Evolutionary conservation across 1,284 basidiomycete genomes (phyloP), one percentile per base, ranked within the genome.

Genomic region (Earliella scabrosa): DNA sequence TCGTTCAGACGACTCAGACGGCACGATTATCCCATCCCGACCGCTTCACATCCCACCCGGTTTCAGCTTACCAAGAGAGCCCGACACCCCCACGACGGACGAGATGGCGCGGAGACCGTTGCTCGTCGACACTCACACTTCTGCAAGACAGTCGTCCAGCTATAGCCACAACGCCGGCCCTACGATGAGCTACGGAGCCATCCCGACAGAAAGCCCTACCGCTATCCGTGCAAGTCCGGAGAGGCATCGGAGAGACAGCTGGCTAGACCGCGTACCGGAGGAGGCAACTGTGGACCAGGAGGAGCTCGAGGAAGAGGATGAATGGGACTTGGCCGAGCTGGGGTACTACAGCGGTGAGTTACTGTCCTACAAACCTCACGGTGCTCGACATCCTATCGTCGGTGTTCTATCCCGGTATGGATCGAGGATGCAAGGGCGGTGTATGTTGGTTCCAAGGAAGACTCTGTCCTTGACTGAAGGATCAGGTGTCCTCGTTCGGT

Each of bases 281-380:
- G 82, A 81, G 52, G 67, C 68, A 27, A 69, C 65, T 20, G 56
- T 69, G 3, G 66, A 67, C 23, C n/a, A n/a, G n/a, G 73, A 70
- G 70, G 63, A 58, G 13, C 43, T 50, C 14, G 63, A 69, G 10
- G 71, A 71, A 8, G 68, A 81, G 36, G 26, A 62, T n/a, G 82
- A 87, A 45, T 80, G 81, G 71, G 78, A 82, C 53, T 67, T 90
- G 46, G 83, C 80, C 53, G 77, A 78, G 56, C 77, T 81, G 48
- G 87, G 87, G 1, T 66, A 87, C 31, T 88, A 86, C 63, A 66
- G 75, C 60, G 87, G 87, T 86, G 60, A 49, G 75, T 67, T 2
- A 8, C 18, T 2, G 23, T 10, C 27, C 13, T 20, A n/a, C 26
- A 31, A n/a, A n/a, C n/a, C 29, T 31, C 29, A 31, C 13, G 29